phyloP scores from a whole-genome alignment of 768 basidiomycete genomes.

The Peribolospora baueri region DNA sequence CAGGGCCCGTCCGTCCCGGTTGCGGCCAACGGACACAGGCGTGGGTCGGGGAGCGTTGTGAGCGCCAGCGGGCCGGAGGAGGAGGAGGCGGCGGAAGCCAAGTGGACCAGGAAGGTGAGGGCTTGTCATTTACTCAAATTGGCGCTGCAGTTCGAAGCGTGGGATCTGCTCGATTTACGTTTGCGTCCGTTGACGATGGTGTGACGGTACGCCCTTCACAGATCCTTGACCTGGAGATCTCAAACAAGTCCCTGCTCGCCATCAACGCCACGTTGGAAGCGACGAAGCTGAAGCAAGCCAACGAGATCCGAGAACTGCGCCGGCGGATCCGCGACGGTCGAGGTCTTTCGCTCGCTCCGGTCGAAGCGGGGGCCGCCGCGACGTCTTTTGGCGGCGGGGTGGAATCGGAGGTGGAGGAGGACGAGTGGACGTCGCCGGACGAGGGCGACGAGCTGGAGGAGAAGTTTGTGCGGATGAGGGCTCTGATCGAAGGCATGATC shows the following conservation, averaged over 20 bases:
- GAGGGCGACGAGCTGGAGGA: constrained; percentile 18
- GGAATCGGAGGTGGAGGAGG: constrained; percentile 16
- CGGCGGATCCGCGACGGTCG: constrained; percentile 65
- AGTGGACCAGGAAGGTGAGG: no score
- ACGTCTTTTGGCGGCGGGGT: constrained; percentile 19
- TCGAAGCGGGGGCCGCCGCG: constrained; percentile 21
- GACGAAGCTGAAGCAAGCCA: constrained; percentile 50
- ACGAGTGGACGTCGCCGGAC: constrained; percentile 27
- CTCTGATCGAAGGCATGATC: constrained; percentile 39
- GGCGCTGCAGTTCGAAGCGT: no score
- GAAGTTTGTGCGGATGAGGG: constrained; percentile 36
- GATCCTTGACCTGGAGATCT: constrained; percentile 83
- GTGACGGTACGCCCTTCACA: constrained; percentile 15
- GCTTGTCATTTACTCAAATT: no score
- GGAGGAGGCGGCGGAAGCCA: no score
- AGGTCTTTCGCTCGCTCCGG: constrained; percentile 25
- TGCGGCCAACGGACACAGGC: no score
- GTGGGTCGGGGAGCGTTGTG: no score
- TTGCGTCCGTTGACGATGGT: no score
- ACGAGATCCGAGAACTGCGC: constrained; percentile 62
- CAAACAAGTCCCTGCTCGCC: constrained; percentile 57
- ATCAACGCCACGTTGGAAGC: constrained; percentile 66
- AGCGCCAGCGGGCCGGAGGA: no score
- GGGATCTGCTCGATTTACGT: no score
- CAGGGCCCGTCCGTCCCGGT: no score